Conservation (phyloP, 805 yeast species). For the Wickerhamomyces strasburgensis region DNA sequence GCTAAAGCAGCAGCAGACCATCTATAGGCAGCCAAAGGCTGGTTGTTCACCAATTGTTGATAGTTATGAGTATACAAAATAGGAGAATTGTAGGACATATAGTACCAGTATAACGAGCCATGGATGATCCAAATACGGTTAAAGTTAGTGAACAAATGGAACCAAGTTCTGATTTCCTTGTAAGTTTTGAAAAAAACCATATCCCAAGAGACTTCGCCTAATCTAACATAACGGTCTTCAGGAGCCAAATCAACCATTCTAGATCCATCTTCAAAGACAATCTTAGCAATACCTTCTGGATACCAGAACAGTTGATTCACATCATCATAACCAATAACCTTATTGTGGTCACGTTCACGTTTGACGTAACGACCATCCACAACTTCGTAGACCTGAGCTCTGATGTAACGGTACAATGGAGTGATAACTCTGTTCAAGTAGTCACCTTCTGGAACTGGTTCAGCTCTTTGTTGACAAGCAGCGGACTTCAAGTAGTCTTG, state of each 20-base stretch:
- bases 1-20: conserved; percentile 95
- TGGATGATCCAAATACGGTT: conserved; percentile 98
- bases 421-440: conserved; percentile 88
- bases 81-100: conserved; percentile 88
- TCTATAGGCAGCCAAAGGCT: conserved; percentile 82
- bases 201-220: conserved; percentile 91
- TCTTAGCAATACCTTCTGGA: conserved; percentile 96
- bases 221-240: conserved; percentile 80
- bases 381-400: conserved; percentile 78
- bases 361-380: conserved; percentile 77
- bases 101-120: conserved; percentile 88
- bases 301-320: conserved; percentile 99
- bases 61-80: conserved; percentile 85
- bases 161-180: conserved; percentile 95
- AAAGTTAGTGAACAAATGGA: conserved; percentile 90
- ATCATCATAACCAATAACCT: conserved; percentile 91
- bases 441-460: conserved; percentile 83
- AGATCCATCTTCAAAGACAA: conserved; percentile 86
- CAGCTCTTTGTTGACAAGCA: conserved; percentile 81
- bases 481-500: conserved; percentile 85
- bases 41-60: conserved; percentile 74
- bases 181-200: conserved; percentile 93
- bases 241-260: conserved; percentile 86
- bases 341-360: conserved; percentile 81
- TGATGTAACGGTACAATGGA: conserved; percentile 76